phyloP scores from a whole-genome alignment of 2,329 filamentous ascomycete genomes.

The Hypoxylon sp. region DNA sequence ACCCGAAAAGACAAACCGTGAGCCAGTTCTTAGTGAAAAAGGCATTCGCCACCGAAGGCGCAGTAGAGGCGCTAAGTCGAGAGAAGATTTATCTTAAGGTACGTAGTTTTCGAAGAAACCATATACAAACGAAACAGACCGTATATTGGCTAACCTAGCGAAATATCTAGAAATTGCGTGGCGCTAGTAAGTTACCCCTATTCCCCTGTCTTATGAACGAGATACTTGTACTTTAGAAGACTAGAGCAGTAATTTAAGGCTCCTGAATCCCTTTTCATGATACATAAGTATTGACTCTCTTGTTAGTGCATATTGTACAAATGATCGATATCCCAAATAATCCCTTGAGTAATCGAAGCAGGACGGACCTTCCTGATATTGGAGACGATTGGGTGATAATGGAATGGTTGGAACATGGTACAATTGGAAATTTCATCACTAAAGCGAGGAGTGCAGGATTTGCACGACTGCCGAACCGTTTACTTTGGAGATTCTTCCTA shows the following conservation, averaged over 20 bases:
- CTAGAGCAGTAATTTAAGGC: background rate
- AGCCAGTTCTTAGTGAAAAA: background rate
- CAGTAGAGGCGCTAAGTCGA: background rate
- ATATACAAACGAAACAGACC: background rate
- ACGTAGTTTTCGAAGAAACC: background rate
- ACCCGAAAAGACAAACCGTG: background rate
- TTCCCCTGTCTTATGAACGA: background rate
- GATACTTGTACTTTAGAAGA: background rate
- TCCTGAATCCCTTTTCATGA: background rate
- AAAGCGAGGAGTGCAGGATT: background rate
- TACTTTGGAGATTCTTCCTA: slow-evolving; percentile 13
- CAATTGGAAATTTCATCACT: background rate
- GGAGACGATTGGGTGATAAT: background rate
- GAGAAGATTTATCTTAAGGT: background rate
- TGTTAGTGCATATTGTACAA: background rate
- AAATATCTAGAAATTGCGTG: background rate
- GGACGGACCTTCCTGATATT: background rate
- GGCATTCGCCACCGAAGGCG: background rate
- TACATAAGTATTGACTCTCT: background rate
- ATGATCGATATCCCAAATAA: background rate
- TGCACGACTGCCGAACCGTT: background rate
- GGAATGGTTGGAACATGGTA: slow-evolving; percentile 4
- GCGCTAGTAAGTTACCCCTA: background rate
- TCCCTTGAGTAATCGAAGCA: background rate
- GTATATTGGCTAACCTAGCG: background rate